A percentile compares a stretch with the other conserved stretches of the same genome.
Evolutionary conservation across 768 basidiomycete species (phyloP).

Genomic region (Kwoniella botswanensis): DNA sequence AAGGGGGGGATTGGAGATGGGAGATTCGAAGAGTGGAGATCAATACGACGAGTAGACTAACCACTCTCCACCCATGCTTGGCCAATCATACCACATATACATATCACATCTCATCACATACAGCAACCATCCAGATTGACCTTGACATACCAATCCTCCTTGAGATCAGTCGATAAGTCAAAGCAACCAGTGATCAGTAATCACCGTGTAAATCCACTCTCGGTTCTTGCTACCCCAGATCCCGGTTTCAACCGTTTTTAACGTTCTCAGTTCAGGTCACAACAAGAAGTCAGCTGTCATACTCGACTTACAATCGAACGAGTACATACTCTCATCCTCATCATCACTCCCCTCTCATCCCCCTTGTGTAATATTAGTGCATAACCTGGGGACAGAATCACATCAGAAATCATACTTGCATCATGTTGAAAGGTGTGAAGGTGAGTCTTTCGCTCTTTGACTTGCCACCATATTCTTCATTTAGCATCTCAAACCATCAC

Average conservation of each 20-base stretch:
- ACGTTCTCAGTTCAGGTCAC: background rate
- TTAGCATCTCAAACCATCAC: background rate
- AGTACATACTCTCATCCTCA: background rate
- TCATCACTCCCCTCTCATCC: background rate
- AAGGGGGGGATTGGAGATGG: background rate
- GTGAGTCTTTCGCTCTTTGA: conserved; percentile 26
- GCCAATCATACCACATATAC: background rate
- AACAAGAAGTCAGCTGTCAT: background rate
- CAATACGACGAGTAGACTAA: background rate
- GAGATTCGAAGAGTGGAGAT: background rate
- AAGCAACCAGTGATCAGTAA: background rate
- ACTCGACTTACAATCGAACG: background rate
- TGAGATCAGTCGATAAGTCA: background rate
- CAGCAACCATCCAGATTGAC: background rate
- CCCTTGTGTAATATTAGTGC: background rate
- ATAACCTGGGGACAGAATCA: background rate
- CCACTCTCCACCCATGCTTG: background rate
- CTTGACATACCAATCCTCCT: background rate
- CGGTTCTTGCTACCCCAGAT: background rate
- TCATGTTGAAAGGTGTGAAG: conserved; percentile 55
- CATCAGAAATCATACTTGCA: background rate
- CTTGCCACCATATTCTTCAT: conserved; percentile 2
- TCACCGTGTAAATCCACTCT: background rate
- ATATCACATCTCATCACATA: background rate
- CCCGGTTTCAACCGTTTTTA: background rate